Evolutionary conservation across 2,329 filamentous ascomycete genomes (phyloP).

Genomic region (Neonectria faginata): DNA sequence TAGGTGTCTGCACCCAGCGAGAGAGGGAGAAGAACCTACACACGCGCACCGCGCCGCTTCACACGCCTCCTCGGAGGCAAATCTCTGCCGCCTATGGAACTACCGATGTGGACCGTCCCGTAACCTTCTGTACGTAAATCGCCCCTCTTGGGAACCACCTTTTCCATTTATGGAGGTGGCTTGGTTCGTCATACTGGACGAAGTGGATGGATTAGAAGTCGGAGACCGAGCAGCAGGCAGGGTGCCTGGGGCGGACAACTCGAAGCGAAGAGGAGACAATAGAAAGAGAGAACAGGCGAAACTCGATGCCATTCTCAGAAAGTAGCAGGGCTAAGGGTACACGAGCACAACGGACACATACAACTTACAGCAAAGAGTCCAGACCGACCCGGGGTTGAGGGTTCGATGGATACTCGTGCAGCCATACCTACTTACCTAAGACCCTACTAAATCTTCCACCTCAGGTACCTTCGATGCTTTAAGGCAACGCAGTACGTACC

Average conservation of each 20-base stretch:
- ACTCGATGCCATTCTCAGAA: neutral
- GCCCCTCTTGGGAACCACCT: conserved; percentile 22
- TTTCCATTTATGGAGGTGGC: conserved; percentile 19
- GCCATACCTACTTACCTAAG: neutral
- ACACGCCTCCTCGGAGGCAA: conserved; percentile 7
- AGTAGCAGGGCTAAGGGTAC: neutral
- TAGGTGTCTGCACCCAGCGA: neutral
- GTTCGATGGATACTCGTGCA: neutral
- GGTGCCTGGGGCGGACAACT: neutral
- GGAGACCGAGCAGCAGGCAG: neutral
- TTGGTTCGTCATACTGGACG: conserved; percentile 15
- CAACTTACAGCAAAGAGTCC: neutral
- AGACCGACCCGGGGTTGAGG: conserved; percentile 3
- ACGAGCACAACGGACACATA: neutral
- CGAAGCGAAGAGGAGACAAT: neutral
- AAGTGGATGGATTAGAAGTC: neutral
- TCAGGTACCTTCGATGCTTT: neutral
- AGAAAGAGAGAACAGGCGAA: neutral
- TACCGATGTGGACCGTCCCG: conserved; percentile 25
- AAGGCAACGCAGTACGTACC: neutral
- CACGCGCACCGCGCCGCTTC: neutral
- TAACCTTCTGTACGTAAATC: conserved; percentile 28
- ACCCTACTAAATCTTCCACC: neutral
- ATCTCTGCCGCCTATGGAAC: conserved; percentile 20
- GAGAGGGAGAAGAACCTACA: neutral